Percentiles rank a stretch among this genome's conserved stretches.
phyloP scores from a whole-genome alignment of 2,329 filamentous ascomycete genomes.

The Talaromyces sp. region DNA sequence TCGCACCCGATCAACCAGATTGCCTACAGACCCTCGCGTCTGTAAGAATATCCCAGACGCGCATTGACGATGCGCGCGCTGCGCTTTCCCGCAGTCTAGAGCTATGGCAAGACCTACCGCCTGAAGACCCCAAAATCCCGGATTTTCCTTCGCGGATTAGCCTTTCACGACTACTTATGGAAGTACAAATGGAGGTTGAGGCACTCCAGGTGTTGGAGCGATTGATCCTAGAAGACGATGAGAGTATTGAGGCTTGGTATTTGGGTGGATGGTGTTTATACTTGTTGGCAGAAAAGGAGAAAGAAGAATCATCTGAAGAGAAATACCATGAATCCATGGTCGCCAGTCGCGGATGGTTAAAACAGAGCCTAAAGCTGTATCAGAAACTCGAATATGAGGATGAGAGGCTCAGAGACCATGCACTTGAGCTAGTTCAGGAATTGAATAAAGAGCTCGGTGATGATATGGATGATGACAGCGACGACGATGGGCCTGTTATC shows the following conservation, averaged over 20 bases:
- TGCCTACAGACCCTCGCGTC: conserved; percentile 95
- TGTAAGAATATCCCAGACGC: conserved; percentile 83
- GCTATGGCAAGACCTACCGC: conserved; percentile 75
- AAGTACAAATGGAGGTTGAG: conserved; percentile 79
- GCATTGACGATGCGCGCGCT: conserved; percentile 72
- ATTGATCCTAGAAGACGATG: conserved; percentile 82
- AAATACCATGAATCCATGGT: conserved; percentile 63
- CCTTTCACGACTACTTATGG: conserved; percentile 80
- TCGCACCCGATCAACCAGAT: conserved; percentile 77
- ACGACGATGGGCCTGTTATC: conserved; percentile 55
- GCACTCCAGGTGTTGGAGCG: conserved; percentile 82
- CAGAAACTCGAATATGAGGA: conserved; percentile 70
- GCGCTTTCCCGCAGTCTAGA: conserved; percentile 76
- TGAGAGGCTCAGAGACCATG: conserved; percentile 44
- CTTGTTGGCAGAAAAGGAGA: conserved; percentile 55
- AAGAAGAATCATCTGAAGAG: conserved; percentile 45
- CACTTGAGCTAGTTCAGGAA: conserved; percentile 44
- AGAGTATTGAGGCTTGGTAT: conserved; percentile 95
- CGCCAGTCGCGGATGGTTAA: conserved; percentile 78
- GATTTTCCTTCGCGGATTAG: conserved; percentile 84
- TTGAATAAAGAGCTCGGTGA: conserved; percentile 65
- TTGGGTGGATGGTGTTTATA: conserved; percentile 91
- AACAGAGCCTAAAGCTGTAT: conserved; percentile 77
- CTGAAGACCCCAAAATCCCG: conserved; percentile 68
- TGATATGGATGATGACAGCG: conserved; percentile 54